Evolutionary conservation across 306 rosid genomes (phyloP).

Genomic region (Aeschynomene evenia): DNA sequence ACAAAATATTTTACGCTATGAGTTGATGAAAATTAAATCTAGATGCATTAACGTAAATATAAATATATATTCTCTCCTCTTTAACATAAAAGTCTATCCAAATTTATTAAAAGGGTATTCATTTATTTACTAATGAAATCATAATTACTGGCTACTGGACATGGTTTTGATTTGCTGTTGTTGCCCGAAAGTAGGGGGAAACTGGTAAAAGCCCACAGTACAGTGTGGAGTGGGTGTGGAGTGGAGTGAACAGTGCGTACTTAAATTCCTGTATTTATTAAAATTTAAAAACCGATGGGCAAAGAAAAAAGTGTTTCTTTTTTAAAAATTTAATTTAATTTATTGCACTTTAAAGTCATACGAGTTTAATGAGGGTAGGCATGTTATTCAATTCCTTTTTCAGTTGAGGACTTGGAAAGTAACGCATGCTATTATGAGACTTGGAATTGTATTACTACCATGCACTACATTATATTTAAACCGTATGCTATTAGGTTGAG

Average conservation of each 20-base stretch:
- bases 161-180: neutral
- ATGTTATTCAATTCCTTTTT: slow-evolving; percentile 17
- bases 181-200: neutral
- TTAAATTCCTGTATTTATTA: neutral
- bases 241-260: neutral
- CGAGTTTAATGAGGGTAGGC: slow-evolving; percentile 27
- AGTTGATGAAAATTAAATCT: too few species aligned
- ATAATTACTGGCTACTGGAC: neutral
- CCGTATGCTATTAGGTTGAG: too few species aligned
- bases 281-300: slow-evolving; percentile 19
- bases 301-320: slow-evolving; percentile 16
- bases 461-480: too few species aligned
- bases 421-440: slow-evolving; percentile 26
- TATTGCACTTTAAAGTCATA: neutral
- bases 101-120: neutral
- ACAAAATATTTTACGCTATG: too few species aligned
- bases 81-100: neutral
- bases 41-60: too few species aligned
- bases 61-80: neutral
- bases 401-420: neutral
- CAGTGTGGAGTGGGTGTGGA: neutral
- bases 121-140: neutral
- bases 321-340: too few species aligned
- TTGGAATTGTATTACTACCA: neutral
- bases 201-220: neutral